Percentiles rank a stretch among this genome's conserved stretches.
Conservation (phyloP, 2,329 filamentous ascomycete species). For the Neospermospora avenae region DNA sequence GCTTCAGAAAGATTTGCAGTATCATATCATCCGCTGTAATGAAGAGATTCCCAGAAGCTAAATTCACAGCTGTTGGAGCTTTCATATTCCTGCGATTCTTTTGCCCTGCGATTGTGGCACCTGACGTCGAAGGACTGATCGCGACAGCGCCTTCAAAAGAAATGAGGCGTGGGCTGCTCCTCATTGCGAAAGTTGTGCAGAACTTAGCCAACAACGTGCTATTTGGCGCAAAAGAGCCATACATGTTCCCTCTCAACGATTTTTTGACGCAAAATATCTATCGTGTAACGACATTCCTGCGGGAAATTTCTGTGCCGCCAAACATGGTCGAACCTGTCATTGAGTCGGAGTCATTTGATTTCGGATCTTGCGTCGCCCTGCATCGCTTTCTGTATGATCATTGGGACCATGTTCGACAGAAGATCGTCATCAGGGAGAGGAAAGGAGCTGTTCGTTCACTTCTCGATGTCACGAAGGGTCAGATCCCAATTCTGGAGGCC, state of each 20-base stretch:
- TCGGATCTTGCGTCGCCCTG: constrained; percentile 66
- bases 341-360: constrained; percentile 57
- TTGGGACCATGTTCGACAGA: constrained; percentile 67
- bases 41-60: constrained; percentile 63
- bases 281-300: constrained; percentile 61
- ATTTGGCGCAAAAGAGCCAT: constrained; percentile 69
- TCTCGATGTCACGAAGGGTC: constrained; percentile 48
- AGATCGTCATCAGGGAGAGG: constrained; percentile 57
- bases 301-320: constrained; percentile 62
- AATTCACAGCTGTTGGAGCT: constrained; percentile 68
- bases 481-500: constrained; percentile 57
- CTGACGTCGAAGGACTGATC: constrained; percentile 65
- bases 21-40: constrained; percentile 65
- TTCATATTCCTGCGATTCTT: constrained; percentile 72
- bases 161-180: constrained; percentile 63
- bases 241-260: constrained; percentile 69
- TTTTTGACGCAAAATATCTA: constrained; percentile 68
- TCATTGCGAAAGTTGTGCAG: constrained; percentile 70
- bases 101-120: constrained; percentile 68
- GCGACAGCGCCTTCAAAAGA: constrained; percentile 60
- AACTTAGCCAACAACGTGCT: constrained; percentile 70
- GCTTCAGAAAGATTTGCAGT: constrained; percentile 65
- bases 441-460: constrained; percentile 54
- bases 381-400: constrained; percentile 70
- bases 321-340: constrained; percentile 43